phyloP scores from a whole-genome alignment of 495 filamentous ascomycete genomes.

The Xylaria flabelliformis region DNA sequence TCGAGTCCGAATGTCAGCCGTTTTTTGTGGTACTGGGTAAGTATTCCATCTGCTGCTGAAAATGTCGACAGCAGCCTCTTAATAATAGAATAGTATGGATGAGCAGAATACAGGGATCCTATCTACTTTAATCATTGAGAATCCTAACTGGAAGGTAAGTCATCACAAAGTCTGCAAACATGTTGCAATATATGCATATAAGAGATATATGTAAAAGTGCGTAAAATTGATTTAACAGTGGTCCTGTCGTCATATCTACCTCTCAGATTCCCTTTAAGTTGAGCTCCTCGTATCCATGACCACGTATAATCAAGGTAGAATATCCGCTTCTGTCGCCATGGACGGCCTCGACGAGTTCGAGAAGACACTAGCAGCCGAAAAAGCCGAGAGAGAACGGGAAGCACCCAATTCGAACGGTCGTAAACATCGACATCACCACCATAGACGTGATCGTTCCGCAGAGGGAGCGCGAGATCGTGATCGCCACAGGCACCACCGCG shows the following conservation, averaged over 20 bases:
- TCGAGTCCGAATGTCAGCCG: conserved; percentile 23
- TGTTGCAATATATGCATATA: not conserved
- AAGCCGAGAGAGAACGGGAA: conserved; percentile 51
- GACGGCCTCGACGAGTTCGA: conserved; percentile 62
- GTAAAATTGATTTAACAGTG: not conserved
- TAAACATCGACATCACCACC: conserved; percentile 54
- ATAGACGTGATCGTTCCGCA: conserved; percentile 49
- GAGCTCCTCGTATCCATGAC: not conserved
- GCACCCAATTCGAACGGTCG: conserved; percentile 41
- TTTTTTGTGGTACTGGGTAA: not conserved
- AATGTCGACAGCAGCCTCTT: no score
- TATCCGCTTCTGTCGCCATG: conserved; percentile 37
- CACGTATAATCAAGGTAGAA: not conserved
- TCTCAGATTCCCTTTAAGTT: not conserved
- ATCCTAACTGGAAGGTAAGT: no score
- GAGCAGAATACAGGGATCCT: no score
- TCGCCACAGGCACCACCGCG: conserved; percentile 36
- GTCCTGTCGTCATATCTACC: conserved; percentile 7
- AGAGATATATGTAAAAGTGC: not conserved
- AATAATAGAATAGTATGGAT: no score
- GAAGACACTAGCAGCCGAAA: conserved; percentile 60
- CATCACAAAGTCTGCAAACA: not conserved
- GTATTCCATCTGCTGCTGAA: no score
- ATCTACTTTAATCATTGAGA: no score
- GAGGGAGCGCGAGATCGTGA: conserved; percentile 46